Evolutionary conservation across 495 filamentous ascomycete genomes (phyloP).

Genomic region (Neurospora sp.): DNA sequence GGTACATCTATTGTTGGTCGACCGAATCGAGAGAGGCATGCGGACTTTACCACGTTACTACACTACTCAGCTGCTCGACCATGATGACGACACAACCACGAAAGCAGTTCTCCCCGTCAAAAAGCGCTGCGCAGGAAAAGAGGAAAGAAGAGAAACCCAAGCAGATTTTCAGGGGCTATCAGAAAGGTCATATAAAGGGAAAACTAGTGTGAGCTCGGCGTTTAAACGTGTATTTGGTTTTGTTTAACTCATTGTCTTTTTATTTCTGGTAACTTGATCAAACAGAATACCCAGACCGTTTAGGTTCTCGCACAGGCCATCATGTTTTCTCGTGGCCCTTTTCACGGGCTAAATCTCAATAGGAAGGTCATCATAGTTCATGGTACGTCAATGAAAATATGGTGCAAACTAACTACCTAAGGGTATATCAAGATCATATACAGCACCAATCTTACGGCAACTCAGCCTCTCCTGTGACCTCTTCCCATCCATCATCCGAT

Average conservation of each 20-base stretch:
- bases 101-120: not conserved
- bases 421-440: not conserved
- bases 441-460: not conserved
- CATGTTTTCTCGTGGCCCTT: not conserved
- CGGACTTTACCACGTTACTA: not conserved
- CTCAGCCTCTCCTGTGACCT: slow-evolving; percentile 5
- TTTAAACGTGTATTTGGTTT: not conserved
- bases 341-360: not conserved
- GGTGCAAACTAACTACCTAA: not conserved
- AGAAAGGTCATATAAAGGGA: not conserved
- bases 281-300: not conserved
- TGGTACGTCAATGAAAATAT: not conserved
- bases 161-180: not conserved
- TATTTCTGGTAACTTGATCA: not conserved
- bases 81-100: not conserved
- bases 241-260: not conserved
- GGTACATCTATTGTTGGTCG: not conserved
- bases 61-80: not conserved
- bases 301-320: not conserved
- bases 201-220: not conserved
- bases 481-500: slow-evolving; percentile 14
- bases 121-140: not conserved
- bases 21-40: not conserved
- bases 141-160: not conserved
- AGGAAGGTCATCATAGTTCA: not conserved